Base-by-base conservation (phyloP, 208 protist genomes). In the Balamuthia mandrillaris region DNA sequence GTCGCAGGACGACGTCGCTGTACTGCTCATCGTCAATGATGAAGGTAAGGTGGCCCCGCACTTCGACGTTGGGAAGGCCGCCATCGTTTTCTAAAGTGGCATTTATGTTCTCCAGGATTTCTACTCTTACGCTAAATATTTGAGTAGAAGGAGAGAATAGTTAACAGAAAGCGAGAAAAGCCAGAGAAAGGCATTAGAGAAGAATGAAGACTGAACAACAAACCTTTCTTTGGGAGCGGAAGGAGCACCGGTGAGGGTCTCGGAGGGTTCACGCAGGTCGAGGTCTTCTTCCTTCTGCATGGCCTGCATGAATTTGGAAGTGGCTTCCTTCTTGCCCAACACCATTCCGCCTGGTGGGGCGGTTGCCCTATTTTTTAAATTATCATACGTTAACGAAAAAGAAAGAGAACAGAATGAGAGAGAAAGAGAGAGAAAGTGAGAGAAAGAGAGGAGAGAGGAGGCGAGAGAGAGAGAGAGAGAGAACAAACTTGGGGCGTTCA, bases 251-350 rank as follows among this genome's bases (percentile, higher is more conserved):
- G 33, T n/a, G 60, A 37, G 21, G 60, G 18, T 14, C 3, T 6
- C 33, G 60, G 9, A 37, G 60, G 16, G 21, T 29, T 37, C 33
- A 37, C 56, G 10, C 18, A 68, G 60, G 27, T 49, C 39, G 44
- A 24, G 42, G 68, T 44, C 68, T 24, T 78, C 68, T 24, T 78
- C 68, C 68, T 78, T 78, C 39, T 49, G 47, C 68, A 78, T 78
- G 7, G 68, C 68, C 47, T 78, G 68, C 14, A 78, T 35, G 68
- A 78, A 78, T 6, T 54, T 45, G 42, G 68, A 58, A 33, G 68
- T 78, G 24, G 68, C 14, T 24, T 78, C 68, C 68, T 78, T 78
- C 47, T 78, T 35, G 33, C 68, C 68, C 68, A 78, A 27, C 12
- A 78, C 68, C 68, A 78, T 78, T 21, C 68, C 68, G 21, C 29